Base-by-base conservation (phyloP, 2,329 filamentous ascomycete genomes). In the Phyllosticta citribraziliensis region DNA sequence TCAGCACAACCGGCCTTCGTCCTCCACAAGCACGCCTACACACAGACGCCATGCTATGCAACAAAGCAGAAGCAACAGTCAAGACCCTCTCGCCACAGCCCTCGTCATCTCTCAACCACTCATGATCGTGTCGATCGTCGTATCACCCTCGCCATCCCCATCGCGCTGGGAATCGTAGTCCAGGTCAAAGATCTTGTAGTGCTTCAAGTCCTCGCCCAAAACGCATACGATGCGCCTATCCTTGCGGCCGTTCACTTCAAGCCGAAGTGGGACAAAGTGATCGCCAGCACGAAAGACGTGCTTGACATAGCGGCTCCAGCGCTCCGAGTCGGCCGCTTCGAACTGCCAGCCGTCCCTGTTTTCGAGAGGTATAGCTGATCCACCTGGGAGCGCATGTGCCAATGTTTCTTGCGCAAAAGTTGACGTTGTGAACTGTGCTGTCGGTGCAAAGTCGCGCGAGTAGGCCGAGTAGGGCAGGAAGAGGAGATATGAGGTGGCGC, bases 151-250 rank as follows among this genome's bases (percentile, higher is more conserved):
- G 19, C 60, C 62, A 14, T 59, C 59, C 11, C 54, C 54, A 19
- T 55, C 54, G 33, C 55, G 55, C 12, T 35, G 55, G 22, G 27
- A 51, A 14, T 59, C 62, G 19, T 61, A 61, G 69, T 77, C 82
- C 65, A 86, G 67, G 69, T 85, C 82, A 62, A 84, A 70, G 14
- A 85, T 78, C 55, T 79, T 75, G 70, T 83, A 85, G 63, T 80
- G 77, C 67, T 79, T 74, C 40, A 74, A 70, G 67, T 82, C 79
- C 27, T 79, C 75, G 53, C 82, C 83, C 63, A 85, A 67, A 27
- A 85, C 79, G 58, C 82, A 78, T 20, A 82, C 74, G 2, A 80
- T 78, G 62, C 80, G 71, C 64, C 82, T 74, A 0, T 78, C 79
- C 61, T 78, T 78, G 11, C 82, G 73, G 20, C 82, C 83, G 66